Evolutionary conservation across 2,329 filamentous ascomycete genomes (phyloP), one percentile per base, ranked within the genome.

Genomic region (Fusarium papillatum): DNA sequence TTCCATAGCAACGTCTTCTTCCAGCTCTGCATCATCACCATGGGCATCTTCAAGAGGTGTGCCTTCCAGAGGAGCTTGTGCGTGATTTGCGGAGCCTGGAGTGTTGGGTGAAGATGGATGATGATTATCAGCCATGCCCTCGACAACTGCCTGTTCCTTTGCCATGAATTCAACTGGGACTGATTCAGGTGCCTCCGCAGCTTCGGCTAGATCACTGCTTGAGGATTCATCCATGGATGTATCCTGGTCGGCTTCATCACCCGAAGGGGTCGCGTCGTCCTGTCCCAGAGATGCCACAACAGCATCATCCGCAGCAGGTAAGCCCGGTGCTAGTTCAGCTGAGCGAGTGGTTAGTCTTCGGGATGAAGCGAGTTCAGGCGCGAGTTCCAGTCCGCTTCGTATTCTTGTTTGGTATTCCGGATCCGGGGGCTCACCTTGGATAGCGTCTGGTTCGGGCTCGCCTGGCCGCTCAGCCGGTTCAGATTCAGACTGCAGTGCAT

Each of bases 1-100:
- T 16, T 79, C 78, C 79, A 80, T 80, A 24, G 64, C 76, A 57
- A 76, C 69, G 39, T 80, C 78, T 26, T 73, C 71, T 34, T 77
- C 77, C 13, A 55, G 57, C 31, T 77, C 71, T 36, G 62, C 57
- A 34, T 50, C 61, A 36, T 68, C 64, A 34, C 57, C 57, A 24
- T 53, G 24, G 17, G 16, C 63, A 57, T 66, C 39, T 41, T 65
- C 46, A 22, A 22, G 48, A 39, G 63, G 41, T 31, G 43, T 26
- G 6, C 59, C 53, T 34, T 41, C 69, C 8, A 29, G 31, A 10
- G 50, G 14, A 19, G 57, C 24, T 26, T 39, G 36, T 19, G 17
- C 22, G 38, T 46, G 48, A 43, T 69, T 65, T 38, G 39, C 31
- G 19, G 61, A 16, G 53, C 48, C n/a, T 14, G 65, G 38, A 46